Evolutionary conservation across 768 basidiomycete genomes (phyloP).

Genomic region (Naematelia aurantialba): DNA sequence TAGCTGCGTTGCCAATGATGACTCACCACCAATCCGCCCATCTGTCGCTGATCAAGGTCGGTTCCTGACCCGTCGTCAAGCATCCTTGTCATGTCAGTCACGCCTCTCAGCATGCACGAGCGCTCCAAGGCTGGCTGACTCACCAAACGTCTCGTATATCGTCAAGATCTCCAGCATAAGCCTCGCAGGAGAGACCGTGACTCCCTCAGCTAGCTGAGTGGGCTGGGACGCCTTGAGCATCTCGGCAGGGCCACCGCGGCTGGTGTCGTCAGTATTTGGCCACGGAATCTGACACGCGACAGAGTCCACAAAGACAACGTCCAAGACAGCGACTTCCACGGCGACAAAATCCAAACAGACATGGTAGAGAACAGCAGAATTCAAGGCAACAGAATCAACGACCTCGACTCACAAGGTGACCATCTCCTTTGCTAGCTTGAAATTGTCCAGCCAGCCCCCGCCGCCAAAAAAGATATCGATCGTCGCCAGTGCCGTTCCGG

Average conservation of each 20-base stretch:
- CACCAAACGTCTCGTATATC: constrained; percentile 54
- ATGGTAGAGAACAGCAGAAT: too few species aligned
- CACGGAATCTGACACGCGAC: too few species aligned
- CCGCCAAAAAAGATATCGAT: constrained; percentile 55
- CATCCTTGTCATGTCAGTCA: constrained; percentile 45
- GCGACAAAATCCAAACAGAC: too few species aligned
- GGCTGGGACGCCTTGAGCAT: constrained; percentile 45
- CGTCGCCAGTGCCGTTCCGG: constrained; percentile 36
- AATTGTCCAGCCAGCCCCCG: constrained; percentile 51
- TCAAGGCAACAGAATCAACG: too few species aligned
- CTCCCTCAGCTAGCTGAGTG: constrained; percentile 34
- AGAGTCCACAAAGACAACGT: too few species aligned
- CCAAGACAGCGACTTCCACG: too few species aligned
- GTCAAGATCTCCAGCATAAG: constrained; percentile 54
- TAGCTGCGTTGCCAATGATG: too few species aligned
- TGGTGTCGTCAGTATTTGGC: constrained; percentile 12
- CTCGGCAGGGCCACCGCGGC: constrained; percentile 53
- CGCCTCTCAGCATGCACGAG: constrained; percentile 1
- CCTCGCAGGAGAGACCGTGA: constrained; percentile 49
- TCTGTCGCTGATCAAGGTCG: constrained; percentile 49
- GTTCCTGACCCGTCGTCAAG: constrained; percentile 51
- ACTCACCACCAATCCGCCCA: constrained; percentile 52
- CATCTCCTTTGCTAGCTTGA: constrained; percentile 52
- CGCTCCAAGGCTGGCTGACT: constrained; percentile 6
- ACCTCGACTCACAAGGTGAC: constrained; percentile 50